Conservation (phyloP, 2,329 filamentous ascomycete species). For the Neonectria hederae region DNA sequence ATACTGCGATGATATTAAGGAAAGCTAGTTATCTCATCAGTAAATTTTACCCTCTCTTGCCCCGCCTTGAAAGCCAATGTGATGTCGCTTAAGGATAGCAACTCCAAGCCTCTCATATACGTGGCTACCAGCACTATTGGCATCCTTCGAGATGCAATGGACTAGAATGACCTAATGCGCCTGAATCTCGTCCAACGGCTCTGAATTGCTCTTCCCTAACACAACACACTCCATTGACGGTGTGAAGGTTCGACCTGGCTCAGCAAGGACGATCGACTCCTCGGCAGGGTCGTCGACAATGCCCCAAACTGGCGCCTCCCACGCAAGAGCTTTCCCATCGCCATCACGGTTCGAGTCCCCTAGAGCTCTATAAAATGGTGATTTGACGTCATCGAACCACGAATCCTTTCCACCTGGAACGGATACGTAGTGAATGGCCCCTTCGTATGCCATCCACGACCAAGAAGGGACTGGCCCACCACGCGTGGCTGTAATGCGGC, state of each 20-base stretch:
- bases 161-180: constrained; percentile 9
- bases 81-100: background rate
- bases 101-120: constrained; percentile 11
- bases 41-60: constrained; percentile 1
- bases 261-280: constrained; percentile 1
- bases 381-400: background rate
- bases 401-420: background rate
- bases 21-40: background rate
- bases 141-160: background rate
- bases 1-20: no score
- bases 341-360: no score
- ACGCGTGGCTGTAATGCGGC: background rate
- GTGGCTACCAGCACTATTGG: background rate
- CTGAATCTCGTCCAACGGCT: background rate
- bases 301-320: constrained; percentile 1
- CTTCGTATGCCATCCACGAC: constrained; percentile 24
- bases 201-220: background rate
- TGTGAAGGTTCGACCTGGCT: background rate
- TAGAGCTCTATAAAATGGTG: background rate
- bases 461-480: constrained; percentile 6
- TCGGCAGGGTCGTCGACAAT: constrained; percentile 1
- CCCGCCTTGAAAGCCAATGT: background rate
- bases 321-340: background rate
- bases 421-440: constrained; percentile 1
- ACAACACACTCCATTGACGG: background rate